Evolutionary conservation across 805 yeast species (phyloP).

Genomic region (Metschnikowia anglica): DNA sequence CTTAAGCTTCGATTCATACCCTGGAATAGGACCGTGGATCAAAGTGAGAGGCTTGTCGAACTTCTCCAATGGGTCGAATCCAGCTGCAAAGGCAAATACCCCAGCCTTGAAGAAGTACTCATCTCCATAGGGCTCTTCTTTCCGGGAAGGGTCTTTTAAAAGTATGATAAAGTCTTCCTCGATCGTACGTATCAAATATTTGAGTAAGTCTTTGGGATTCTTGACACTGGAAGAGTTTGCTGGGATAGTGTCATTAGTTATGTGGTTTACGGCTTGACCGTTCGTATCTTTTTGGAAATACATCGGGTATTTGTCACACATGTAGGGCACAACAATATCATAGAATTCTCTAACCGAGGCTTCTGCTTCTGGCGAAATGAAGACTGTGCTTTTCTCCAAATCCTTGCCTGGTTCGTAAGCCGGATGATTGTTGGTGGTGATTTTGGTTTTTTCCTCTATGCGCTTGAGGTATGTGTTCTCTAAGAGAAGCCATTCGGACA

Average conservation of each 20-base stretch:
- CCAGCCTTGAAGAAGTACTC: slow-evolving; percentile 46
- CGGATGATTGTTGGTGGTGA: slow-evolving; percentile 34
- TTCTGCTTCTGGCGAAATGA: slow-evolving; percentile 32
- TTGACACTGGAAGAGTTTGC: slow-evolving; percentile 7
- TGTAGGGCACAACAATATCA: slow-evolving; percentile 28
- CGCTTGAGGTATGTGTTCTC: slow-evolving; percentile 35
- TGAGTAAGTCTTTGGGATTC: slow-evolving; percentile 21
- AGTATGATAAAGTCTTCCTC: slow-evolving; percentile 44
- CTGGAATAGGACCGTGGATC: slow-evolving; percentile 44
- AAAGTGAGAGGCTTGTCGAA: slow-evolving; percentile 38
- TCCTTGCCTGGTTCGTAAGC: slow-evolving; percentile 31
- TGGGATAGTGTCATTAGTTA: slow-evolving; percentile 29
- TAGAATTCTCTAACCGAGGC: slow-evolving; percentile 40
- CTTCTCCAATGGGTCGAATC: slow-evolving; percentile 40
- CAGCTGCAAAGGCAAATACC: slow-evolving; percentile 46
- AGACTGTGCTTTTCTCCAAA: slow-evolving; percentile 30
- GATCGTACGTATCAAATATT: slow-evolving; percentile 29
- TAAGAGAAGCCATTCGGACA: slow-evolving; percentile 42
- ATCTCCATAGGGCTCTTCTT: slow-evolving; percentile 29
- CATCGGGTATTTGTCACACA: slow-evolving; percentile 42
- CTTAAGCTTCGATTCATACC: slow-evolving; percentile 39
- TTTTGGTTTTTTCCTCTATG: slow-evolving; percentile 28
- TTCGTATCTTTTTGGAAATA: slow-evolving; percentile 26
- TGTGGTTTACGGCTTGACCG: slow-evolving; percentile 25
- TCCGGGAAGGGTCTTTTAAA: slow-evolving; percentile 32